phyloP scores from a whole-genome alignment of 108 stramenopile genomes.

The Nitzschia inconspicua region DNA sequence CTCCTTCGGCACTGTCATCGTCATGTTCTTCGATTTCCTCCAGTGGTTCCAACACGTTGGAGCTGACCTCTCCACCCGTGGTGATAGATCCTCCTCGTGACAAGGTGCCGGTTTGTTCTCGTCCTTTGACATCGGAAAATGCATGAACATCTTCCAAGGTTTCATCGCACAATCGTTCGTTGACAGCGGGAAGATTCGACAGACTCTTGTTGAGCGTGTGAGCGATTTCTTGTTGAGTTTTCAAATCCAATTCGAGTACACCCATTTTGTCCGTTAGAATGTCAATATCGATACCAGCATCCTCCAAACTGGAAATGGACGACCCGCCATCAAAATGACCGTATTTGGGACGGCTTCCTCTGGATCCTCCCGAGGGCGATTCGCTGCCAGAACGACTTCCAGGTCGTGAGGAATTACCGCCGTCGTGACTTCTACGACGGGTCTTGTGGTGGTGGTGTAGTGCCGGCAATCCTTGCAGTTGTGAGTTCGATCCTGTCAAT shows the following conservation, averaged over 20 bases:
- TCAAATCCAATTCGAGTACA: slow-evolving; percentile 28
- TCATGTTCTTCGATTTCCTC: slow-evolving; percentile 46
- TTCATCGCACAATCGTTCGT: slow-evolving; percentile 68
- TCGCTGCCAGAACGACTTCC: slow-evolving; percentile 26
- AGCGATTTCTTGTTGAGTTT: slow-evolving; percentile 18
- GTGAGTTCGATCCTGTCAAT: slow-evolving; percentile 2
- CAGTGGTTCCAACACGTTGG: slow-evolving; percentile 33
- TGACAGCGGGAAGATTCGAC: slow-evolving; percentile 45
- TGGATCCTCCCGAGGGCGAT: slow-evolving; percentile 15
- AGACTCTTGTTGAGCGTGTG: slow-evolving; percentile 26
- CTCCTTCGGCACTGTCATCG: slow-evolving; percentile 5
- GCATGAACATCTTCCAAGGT: slow-evolving; percentile 69
- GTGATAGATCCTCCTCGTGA: slow-evolving; percentile 31
- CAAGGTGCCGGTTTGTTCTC: slow-evolving; percentile 6
- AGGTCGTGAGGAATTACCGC: slow-evolving; percentile 8
- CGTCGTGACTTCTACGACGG: neutral
- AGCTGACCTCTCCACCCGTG: slow-evolving; percentile 32
- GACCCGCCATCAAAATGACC: slow-evolving; percentile 30
- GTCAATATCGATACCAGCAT: slow-evolving; percentile 37
- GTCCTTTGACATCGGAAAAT: slow-evolving; percentile 52
- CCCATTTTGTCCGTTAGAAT: slow-evolving; percentile 47
- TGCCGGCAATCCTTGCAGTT: neutral
- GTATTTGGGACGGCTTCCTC: neutral
- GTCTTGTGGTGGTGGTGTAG: neutral
- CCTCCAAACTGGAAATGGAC: slow-evolving; percentile 44